These are phyloP conservation scores for Lentinula novae-zelandiae DNA, from an alignment of 1,284 basidiomycete species.

Conservation along the genomic window DNA sequence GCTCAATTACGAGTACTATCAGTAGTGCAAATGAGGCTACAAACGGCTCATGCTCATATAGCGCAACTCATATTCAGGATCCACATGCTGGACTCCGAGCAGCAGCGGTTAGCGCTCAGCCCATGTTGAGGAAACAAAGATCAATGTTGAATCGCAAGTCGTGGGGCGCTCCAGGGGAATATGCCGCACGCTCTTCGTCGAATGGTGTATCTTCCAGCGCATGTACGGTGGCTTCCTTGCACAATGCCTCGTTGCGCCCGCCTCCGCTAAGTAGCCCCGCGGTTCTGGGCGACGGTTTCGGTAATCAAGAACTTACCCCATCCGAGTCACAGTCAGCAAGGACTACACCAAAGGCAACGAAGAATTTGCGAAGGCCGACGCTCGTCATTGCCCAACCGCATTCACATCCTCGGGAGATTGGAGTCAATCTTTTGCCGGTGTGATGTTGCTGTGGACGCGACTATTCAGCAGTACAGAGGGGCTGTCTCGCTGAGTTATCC, in stretches of 20 bases:
- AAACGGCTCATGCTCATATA: background rate
- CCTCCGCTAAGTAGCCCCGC: slow-evolving; percentile 7
- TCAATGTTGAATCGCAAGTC: slow-evolving; percentile 14
- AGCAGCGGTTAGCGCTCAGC: slow-evolving; percentile 10
- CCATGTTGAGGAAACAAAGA: slow-evolving; percentile 14
- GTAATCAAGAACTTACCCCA: background rate
- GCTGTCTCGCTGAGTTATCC: too few relatives aligned
- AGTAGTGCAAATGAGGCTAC: background rate
- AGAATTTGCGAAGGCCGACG: background rate
- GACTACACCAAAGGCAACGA: background rate
- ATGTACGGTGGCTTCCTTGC: background rate
- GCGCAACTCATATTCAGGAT: background rate
- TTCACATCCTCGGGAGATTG: background rate
- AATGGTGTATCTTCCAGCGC: background rate
- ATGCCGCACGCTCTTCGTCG: background rate
- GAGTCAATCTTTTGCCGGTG: background rate
- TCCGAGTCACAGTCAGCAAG: background rate
- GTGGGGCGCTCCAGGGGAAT: slow-evolving; percentile 11
- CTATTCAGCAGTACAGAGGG: too few relatives aligned
- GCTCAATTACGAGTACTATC: background rate
- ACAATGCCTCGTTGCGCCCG: background rate
- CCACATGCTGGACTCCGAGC: slow-evolving; percentile 13
- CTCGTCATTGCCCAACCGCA: background rate
- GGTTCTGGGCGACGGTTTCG: background rate
- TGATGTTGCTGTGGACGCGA: background rate